Percentiles rank a stretch among this genome's conserved stretches.
phyloP scores from a whole-genome alignment of 768 basidiomycete species.

The Lactarius hengduanensis region DNA sequence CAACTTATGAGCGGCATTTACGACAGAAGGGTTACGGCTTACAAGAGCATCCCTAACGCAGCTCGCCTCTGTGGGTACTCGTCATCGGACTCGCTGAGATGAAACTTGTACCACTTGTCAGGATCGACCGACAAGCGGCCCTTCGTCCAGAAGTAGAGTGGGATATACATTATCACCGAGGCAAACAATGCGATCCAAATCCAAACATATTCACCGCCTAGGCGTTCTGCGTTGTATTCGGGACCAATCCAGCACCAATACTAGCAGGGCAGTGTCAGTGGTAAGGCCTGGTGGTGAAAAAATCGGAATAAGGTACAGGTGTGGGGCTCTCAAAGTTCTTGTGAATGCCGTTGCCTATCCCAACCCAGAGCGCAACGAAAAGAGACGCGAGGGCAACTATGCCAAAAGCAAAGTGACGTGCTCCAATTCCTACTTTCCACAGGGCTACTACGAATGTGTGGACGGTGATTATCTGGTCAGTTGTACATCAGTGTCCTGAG shows the following conservation, averaged over 20 bases:
- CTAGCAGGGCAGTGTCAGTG: constrained; percentile 17
- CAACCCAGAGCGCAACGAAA: constrained; percentile 38
- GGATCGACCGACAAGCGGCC: constrained; percentile 38
- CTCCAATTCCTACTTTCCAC: constrained; percentile 36
- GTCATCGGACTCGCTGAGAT: constrained; percentile 19
- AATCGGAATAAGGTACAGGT: constrained; percentile 32
- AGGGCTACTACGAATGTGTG: constrained; percentile 43
- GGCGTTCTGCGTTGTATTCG: constrained; percentile 34
- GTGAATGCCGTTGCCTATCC: constrained; percentile 33
- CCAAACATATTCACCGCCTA: constrained; percentile 47
- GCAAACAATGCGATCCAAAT: constrained; percentile 43
- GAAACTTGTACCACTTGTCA: constrained; percentile 39
- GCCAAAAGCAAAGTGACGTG: constrained; percentile 32
- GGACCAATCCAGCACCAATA: constrained; percentile 48
- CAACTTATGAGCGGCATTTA: background rate
- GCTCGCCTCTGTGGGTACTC: constrained; percentile 10
- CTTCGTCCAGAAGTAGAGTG: constrained; percentile 40
- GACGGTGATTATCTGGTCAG: constrained; percentile 33
- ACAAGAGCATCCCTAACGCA: constrained; percentile 34
- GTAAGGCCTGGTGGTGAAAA: background rate
- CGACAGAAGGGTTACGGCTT: constrained; percentile 6
- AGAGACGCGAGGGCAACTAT: constrained; percentile 10
- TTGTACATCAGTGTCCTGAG: constrained; percentile 32
- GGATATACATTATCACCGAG: constrained; percentile 38
- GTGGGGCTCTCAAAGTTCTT: constrained; percentile 38